Percentiles rank a stretch among this genome's conserved stretches.
phyloP scores from a whole-genome alignment of 108 stramenopile species.

The Craspedostauros australis region DNA sequence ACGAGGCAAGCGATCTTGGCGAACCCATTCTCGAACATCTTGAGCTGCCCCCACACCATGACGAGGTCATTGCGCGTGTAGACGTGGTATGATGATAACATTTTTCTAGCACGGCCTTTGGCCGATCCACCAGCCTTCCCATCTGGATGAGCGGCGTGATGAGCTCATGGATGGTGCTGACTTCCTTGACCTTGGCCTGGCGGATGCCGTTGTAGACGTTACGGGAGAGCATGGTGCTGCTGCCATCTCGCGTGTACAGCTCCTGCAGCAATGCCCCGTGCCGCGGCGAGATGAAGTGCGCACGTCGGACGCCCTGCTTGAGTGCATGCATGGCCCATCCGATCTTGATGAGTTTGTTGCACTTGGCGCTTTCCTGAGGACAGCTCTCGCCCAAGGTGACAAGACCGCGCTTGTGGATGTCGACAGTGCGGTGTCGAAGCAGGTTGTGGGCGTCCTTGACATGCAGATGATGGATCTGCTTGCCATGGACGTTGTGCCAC shows the following conservation, averaged over 20 bases:
- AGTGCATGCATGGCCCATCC: slow-evolving; percentile 76
- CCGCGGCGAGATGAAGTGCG: slow-evolving; percentile 79
- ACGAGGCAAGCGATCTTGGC: slow-evolving; percentile 95
- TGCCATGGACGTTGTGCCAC: slow-evolving; percentile 58
- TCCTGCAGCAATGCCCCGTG: slow-evolving; percentile 87
- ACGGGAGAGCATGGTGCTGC: slow-evolving; percentile 84
- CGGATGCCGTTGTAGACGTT: slow-evolving; percentile 95
- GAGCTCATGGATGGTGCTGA: slow-evolving; percentile 79
- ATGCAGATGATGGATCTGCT: slow-evolving; percentile 66
- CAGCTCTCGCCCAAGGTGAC: slow-evolving; percentile 17
- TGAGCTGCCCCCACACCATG: slow-evolving; percentile 86
- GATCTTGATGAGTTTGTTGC: slow-evolving; percentile 60
- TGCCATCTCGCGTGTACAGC: slow-evolving; percentile 92
- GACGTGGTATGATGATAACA: slow-evolving; percentile 85
- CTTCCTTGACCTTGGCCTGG: slow-evolving; percentile 76
- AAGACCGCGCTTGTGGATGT: slow-evolving; percentile 62
- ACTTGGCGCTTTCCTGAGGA: slow-evolving; percentile 25
- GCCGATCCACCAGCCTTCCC: slow-evolving; percentile 80
- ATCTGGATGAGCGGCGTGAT: slow-evolving; percentile 79
- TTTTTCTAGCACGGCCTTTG: slow-evolving; percentile 69
- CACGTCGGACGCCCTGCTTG: slow-evolving; percentile 82
- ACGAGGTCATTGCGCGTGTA: slow-evolving; percentile 82
- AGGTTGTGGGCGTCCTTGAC: slow-evolving; percentile 71
- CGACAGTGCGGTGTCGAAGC: slow-evolving; percentile 48
- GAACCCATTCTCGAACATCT: slow-evolving; percentile 70